Percentiles rank a stretch among this genome's conserved stretches.
Evolutionary conservation across 257 asterid species (phyloP).

Genomic region (Euphrasia confusa): DNA sequence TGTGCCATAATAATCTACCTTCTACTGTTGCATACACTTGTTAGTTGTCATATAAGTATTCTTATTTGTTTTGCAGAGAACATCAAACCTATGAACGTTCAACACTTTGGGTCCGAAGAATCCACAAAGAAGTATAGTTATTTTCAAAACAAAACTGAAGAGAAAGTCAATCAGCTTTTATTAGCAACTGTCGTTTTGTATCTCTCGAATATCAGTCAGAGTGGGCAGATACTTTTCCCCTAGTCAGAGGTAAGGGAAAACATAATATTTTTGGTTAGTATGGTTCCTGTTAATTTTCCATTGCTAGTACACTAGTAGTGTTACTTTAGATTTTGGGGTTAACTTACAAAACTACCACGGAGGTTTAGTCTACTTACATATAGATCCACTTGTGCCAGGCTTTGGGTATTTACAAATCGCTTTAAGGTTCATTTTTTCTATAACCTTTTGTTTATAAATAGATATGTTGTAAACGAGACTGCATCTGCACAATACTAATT

Average conservation of each 20-base stretch:
- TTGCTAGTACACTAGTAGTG: background rate
- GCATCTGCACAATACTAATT: no score
- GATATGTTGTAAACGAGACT: no score
- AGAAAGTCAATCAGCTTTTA: conserved; percentile 39
- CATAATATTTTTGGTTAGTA: background rate
- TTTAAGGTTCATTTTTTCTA: no score
- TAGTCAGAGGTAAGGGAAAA: conserved; percentile 50
- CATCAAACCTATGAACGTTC: conserved; percentile 45
- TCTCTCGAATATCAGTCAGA: conserved; percentile 59
- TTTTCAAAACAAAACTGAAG: conserved; percentile 33
- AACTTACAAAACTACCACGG: background rate
- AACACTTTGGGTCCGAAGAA: conserved; percentile 46
- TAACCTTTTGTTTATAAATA: no score
- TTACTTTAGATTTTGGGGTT: background rate
- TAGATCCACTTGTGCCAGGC: no score
- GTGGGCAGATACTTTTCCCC: conserved; percentile 76
- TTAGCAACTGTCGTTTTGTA: conserved; percentile 73
- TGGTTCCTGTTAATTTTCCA: background rate
- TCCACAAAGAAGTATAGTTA: conserved; percentile 34
- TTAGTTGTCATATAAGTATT: background rate
- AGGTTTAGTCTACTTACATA: background rate
- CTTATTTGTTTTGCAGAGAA: conserved; percentile 39
- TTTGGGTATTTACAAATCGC: no score
- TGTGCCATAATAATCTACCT: conserved; percentile 12
- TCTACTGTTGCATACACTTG: background rate